Percentiles rank a stretch among this genome's conserved stretches.
Evolutionary conservation across 228 moss, liverwort and hornwort species (phyloP).

Genomic region (Sphagnum fallax): DNA sequence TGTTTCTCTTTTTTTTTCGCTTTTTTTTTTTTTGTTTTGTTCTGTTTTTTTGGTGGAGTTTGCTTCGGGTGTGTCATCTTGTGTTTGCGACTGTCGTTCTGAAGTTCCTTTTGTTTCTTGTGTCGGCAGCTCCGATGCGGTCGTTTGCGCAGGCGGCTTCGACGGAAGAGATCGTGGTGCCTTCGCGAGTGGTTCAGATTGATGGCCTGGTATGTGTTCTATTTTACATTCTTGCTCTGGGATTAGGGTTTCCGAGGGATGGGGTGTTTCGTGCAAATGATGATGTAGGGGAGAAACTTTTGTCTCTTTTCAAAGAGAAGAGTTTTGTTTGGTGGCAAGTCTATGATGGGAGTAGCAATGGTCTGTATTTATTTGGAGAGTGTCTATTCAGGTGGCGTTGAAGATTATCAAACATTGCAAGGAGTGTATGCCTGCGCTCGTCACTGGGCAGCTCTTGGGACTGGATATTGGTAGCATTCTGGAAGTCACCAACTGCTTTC

Average conservation of each 20-base stretch:
- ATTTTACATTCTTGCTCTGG: neutral
- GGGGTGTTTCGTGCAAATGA: neutral
- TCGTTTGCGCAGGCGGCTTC: slow-evolving; percentile 97
- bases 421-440: slow-evolving; percentile 91
- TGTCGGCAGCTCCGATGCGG: slow-evolving; percentile 52
- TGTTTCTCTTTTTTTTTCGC: slow-evolving; percentile 1
- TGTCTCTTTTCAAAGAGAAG: too few species aligned
- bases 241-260: neutral
- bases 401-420: slow-evolving; percentile 99
- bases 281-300: too few species aligned
- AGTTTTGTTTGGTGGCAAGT: too few species aligned
- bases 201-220: slow-evolving; percentile 74
- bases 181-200: slow-evolving; percentile 80
- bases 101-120: neutral
- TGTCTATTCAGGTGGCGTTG: slow-evolving; percentile 56
- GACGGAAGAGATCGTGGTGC: slow-evolving; percentile 57
- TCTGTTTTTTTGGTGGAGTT: neutral
- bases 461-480: slow-evolving; percentile 89
- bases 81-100: neutral
- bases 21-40: slow-evolving; percentile 10
- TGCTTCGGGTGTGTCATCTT: neutral
- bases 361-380: neutral
- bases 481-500: slow-evolving; percentile 98
- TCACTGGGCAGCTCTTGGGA: slow-evolving; percentile 93
- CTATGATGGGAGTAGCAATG: too few species aligned